Evolutionary conservation across 2,329 filamentous ascomycete species (phyloP).

Genomic region (Botrytis fragariae): DNA sequence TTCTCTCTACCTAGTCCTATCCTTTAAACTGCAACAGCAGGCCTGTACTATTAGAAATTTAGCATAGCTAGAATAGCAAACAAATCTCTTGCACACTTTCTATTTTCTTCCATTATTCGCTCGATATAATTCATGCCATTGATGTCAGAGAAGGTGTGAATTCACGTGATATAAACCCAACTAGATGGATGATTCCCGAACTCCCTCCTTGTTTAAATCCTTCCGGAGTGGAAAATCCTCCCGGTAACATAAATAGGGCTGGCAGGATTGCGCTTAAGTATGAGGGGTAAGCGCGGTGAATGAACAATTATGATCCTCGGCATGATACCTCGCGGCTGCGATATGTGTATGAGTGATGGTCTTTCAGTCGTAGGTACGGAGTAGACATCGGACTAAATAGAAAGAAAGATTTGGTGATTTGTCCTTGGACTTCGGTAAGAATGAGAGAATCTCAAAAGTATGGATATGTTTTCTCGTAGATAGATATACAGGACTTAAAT

Average conservation of each 20-base stretch:
- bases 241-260: background rate
- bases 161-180: background rate
- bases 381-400: background rate
- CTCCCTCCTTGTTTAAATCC: background rate
- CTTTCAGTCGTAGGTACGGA: too few species aligned
- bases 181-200: background rate
- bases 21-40: background rate
- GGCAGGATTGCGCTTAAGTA: background rate
- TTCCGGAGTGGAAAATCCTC: slow-evolving; percentile 8
- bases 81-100: background rate
- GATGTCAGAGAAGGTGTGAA: background rate
- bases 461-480: too few species aligned
- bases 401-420: background rate
- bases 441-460: background rate
- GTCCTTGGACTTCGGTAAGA: too few species aligned
- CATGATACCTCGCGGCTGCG: background rate
- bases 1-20: background rate
- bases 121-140: background rate
- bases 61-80: background rate
- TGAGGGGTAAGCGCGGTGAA: background rate
- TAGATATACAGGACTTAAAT: too few species aligned
- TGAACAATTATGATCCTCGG: background rate
- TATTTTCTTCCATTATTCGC: background rate
- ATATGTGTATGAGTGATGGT: background rate
- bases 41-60: background rate